These are phyloP conservation scores for Fusarium concolor DNA, from an alignment of 2,329 filamentous ascomycete genomes.

Conservation along the genomic window DNA sequence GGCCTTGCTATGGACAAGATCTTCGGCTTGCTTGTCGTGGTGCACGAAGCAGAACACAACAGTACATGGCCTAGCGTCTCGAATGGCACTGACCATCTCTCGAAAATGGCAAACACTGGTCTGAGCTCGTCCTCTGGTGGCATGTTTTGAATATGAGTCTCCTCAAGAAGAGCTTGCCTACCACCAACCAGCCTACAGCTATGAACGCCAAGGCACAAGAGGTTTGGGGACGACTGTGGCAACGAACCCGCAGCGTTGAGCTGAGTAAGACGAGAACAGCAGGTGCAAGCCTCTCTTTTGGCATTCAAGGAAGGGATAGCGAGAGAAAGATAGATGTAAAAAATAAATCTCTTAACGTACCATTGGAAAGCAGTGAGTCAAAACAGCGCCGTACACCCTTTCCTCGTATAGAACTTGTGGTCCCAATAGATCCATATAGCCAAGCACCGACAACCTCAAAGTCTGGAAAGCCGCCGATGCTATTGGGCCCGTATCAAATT, in stretches of 20 bases:
- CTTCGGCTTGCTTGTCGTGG: constrained; percentile 25
- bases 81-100: constrained; percentile 29
- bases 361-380: not conserved
- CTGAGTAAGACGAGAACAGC: not conserved
- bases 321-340: not conserved
- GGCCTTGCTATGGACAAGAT: constrained; percentile 20
- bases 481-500: not conserved
- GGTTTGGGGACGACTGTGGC: not conserved
- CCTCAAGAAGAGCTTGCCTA: constrained; percentile 15
- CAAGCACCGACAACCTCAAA: not conserved
- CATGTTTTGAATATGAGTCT: constrained; percentile 1
- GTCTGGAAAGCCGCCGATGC: not conserved
- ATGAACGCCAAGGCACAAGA: not conserved
- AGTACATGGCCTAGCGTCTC: constrained; percentile 23
- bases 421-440: not conserved
- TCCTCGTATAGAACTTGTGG: constrained; percentile 2
- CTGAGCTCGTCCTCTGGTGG: constrained; percentile 3
- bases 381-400: not conserved
- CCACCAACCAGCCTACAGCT: constrained; percentile 1
- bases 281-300: not conserved
- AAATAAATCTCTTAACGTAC: constrained; percentile 24
- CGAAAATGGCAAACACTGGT: constrained; percentile 31
- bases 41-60: constrained; percentile 23
- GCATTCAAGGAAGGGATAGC: not conserved
- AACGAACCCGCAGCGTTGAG: not conserved